phyloP scores from a whole-genome alignment of 345 rosid species.

The Punica granatum region DNA sequence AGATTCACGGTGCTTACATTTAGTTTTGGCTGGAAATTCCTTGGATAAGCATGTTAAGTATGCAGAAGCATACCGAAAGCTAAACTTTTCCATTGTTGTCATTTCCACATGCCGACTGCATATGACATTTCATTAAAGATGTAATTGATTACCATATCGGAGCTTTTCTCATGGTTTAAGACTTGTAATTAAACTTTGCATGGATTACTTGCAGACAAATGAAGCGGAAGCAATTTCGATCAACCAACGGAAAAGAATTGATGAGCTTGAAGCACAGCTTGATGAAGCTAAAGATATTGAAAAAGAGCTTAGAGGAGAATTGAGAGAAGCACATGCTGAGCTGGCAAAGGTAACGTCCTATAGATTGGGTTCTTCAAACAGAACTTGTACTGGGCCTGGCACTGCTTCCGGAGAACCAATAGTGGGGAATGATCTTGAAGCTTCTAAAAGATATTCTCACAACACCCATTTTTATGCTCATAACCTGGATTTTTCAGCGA shows the following conservation, averaged over 20 bases:
- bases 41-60: not conserved
- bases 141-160: not conserved
- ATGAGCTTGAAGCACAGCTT: constrained; percentile 83
- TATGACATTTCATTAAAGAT: not conserved
- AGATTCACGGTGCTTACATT: no score
- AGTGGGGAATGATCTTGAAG: constrained; percentile 21
- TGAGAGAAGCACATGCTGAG: constrained; percentile 54
- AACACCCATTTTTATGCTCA: constrained; percentile 11
- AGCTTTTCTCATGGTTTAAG: not conserved
- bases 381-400: constrained; percentile 13
- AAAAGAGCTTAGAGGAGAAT: constrained; percentile 71
- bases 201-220: constrained; percentile 35
- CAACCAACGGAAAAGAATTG: constrained; percentile 53
- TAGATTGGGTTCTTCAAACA: constrained; percentile 16
- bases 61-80: not conserved
- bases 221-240: constrained; percentile 53
- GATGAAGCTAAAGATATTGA: constrained; percentile 87
- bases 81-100: not conserved
- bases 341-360: constrained; percentile 34
- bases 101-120: not conserved
- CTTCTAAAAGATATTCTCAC: not conserved
- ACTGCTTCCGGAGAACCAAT: constrained; percentile 15
- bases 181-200: not conserved
- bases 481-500: constrained; percentile 57
- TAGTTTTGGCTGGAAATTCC: no score